Percentiles rank a stretch among this genome's conserved stretches.
Evolutionary conservation across 1,284 basidiomycete genomes (phyloP).

Genomic region (Cryptococcus hybrid): DNA sequence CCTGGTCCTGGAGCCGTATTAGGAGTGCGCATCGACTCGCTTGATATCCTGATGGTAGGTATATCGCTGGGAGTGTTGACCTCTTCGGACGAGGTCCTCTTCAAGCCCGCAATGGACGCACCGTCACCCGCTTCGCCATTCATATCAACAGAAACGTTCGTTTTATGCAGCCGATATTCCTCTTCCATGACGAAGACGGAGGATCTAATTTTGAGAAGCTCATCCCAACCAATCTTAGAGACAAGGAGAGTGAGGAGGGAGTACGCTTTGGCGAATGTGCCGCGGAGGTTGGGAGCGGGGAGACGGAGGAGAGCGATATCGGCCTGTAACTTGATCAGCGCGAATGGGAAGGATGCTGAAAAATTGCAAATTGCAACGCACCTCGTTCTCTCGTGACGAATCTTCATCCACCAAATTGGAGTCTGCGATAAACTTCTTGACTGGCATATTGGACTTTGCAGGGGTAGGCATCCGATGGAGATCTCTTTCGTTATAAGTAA

Average conservation of each 20-base stretch:
- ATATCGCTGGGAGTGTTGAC: constrained; percentile 53
- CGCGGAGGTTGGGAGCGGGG: constrained; percentile 88
- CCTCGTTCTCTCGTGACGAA: constrained; percentile 75
- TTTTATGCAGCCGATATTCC: constrained; percentile 74
- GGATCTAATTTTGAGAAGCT: constrained; percentile 89
- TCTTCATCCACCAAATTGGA: constrained; percentile 59
- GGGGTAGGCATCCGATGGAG: constrained; percentile 83
- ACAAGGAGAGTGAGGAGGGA: constrained; percentile 84
- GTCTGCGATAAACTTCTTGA: constrained; percentile 80
- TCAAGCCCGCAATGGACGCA: constrained; percentile 58
- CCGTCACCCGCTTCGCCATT: constrained; percentile 69
- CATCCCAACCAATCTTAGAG: constrained; percentile 96
- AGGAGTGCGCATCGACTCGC: constrained; percentile 62
- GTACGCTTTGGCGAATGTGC: constrained; percentile 96
- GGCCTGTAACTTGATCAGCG: constrained; percentile 55
- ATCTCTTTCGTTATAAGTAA: constrained; percentile 97
- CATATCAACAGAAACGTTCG: constrained; percentile 55
- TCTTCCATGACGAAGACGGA: constrained; percentile 99
- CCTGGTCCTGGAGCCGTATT: constrained; percentile 12
- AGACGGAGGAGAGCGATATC: constrained; percentile 90
- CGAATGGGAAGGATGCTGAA: not conserved
- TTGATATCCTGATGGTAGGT: constrained; percentile 86
- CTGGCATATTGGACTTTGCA: constrained; percentile 79
- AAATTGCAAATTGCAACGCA: constrained; percentile 29
- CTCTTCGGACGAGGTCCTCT: constrained; percentile 11